Conservation (phyloP, 2,329 filamentous ascomycete genomes). For the Ophiostoma ips region DNA sequence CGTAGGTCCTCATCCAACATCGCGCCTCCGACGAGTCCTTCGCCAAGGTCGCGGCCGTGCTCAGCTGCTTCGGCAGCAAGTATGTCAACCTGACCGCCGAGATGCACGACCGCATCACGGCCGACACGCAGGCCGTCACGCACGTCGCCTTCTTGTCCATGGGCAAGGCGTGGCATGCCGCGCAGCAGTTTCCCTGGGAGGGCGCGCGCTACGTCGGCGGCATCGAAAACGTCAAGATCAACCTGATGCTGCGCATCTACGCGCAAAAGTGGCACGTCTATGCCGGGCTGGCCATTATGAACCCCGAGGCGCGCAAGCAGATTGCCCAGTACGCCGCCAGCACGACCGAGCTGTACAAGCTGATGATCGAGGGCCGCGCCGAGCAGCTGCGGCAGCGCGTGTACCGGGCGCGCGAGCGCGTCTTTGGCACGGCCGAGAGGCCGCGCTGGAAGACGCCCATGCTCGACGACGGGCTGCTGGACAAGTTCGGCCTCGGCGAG, state of each 20-base stretch:
- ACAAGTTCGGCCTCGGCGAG: constrained; percentile 73
- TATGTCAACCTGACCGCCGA: constrained; percentile 75
- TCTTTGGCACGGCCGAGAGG: constrained; percentile 59
- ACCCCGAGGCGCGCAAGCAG: constrained; percentile 81
- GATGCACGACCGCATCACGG: constrained; percentile 91
- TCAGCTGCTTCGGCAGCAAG: constrained; percentile 73
- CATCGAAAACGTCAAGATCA: constrained; percentile 99
- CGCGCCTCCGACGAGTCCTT: constrained; percentile 68
- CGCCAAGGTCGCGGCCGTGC: constrained; percentile 62
- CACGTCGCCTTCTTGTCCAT: constrained; percentile 95
- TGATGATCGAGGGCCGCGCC: constrained; percentile 80
- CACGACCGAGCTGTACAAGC: constrained; percentile 88
- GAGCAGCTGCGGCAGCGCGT: constrained; percentile 63
- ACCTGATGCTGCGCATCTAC: constrained; percentile 93
- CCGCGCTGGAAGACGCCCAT: constrained; percentile 50
- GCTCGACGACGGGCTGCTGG: constrained; percentile 70
- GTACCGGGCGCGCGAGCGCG: constrained; percentile 48
- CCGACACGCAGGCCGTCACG: constrained; percentile 94
- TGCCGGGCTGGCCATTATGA: constrained; percentile 89
- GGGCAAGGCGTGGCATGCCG: constrained; percentile 95
- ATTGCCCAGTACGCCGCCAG: constrained; percentile 88
- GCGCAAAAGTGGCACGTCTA: constrained; percentile 99
- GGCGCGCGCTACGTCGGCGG: constrained; percentile 89
- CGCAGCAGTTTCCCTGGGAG: constrained; percentile 94
- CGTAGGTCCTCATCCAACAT: constrained; percentile 75